Conservation (phyloP, 2,329 filamentous ascomycete species). For the Colletotrichum chrysophilum region DNA sequence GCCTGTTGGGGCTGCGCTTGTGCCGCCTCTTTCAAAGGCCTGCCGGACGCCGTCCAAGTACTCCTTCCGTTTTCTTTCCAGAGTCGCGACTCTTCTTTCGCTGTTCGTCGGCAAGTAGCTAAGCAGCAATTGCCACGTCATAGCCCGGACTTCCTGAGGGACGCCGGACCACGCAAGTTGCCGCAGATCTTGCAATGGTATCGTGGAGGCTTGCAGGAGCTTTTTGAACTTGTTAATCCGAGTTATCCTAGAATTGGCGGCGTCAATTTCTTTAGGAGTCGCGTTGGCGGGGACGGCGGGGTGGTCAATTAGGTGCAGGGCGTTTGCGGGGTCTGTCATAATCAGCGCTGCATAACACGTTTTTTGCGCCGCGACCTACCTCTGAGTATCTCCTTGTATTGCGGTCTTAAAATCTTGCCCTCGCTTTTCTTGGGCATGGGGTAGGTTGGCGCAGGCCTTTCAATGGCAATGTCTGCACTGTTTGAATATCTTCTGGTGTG, state of each 20-base stretch:
- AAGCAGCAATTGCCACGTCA: conserved; percentile 97
- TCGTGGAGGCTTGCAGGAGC: conserved; percentile 89
- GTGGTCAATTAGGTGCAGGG: conserved; percentile 92
- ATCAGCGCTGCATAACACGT: conserved; percentile 18
- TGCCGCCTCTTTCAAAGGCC: conserved; percentile 66
- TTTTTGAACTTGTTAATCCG: conserved; percentile 99
- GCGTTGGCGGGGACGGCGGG: conserved; percentile 76
- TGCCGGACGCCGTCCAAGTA: conserved; percentile 90
- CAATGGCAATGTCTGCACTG: conserved; percentile 93
- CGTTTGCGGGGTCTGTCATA: conserved; percentile 79
- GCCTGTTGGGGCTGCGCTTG: conserved; percentile 36
- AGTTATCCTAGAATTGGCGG: conserved; percentile 84
- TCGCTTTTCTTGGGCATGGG: conserved; percentile 88
- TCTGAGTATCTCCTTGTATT: conserved; percentile 95
- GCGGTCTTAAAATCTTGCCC: conserved; percentile 93
- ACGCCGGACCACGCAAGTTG: conserved; percentile 92
- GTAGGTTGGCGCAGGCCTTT: conserved; percentile 82
- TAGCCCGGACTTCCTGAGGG: conserved; percentile 92
- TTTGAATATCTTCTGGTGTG: conserved; percentile 71
- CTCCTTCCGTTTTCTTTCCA: conserved; percentile 95
- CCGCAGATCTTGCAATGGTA: conserved; percentile 83
- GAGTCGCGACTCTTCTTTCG: conserved; percentile 84
- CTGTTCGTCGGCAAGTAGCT: conserved; percentile 97
- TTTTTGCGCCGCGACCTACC: conserved; percentile 43
- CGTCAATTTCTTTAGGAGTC: conserved; percentile 82